Percentiles rank a stretch among this genome's conserved stretches.
Evolutionary conservation across 2,329 filamentous ascomycete genomes (phyloP).

Genomic region (Clonostachys rosea): DNA sequence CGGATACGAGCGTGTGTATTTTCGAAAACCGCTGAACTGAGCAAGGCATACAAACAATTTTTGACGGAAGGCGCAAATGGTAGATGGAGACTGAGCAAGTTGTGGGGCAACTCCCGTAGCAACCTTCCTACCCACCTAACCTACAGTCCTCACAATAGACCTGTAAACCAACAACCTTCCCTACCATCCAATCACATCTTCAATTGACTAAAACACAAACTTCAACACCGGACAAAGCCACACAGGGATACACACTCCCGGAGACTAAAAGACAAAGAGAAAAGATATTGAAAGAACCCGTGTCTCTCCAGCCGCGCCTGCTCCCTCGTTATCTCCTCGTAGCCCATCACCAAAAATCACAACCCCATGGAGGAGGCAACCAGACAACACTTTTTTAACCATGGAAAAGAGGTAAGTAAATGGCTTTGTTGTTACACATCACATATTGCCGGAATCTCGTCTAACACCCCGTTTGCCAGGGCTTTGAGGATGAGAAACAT

Average conservation of each 20-base stretch:
- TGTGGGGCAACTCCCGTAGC: not conserved
- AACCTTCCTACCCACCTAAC: not conserved
- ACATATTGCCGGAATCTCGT: too few species aligned
- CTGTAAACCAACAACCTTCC: too few species aligned
- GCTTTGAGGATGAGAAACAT: constrained; percentile 27
- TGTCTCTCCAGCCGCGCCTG: too few species aligned
- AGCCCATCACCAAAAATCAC: too few species aligned
- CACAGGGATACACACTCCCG: too few species aligned
- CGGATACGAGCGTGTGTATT: constrained; percentile 27
- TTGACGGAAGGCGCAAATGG: not conserved
- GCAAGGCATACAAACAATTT: not conserved
- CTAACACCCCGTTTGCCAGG: constrained; percentile 15
- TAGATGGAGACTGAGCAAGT: not conserved
- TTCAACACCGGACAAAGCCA: too few species aligned
- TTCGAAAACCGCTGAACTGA: constrained; percentile 14
- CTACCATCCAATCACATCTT: too few species aligned
- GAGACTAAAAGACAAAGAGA: too few species aligned
- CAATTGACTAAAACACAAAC: too few species aligned
- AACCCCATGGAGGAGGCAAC: constrained; percentile 38
- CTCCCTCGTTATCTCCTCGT: too few species aligned
- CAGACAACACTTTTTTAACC: constrained; percentile 43
- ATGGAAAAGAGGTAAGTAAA: constrained; percentile 24
- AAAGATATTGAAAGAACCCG: too few species aligned
- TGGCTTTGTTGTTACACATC: not conserved
- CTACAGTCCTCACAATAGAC: not conserved